These are phyloP conservation scores for Ambrosia artemisiifolia DNA, from an alignment of 129 eudicot genomes.

Conservation along the genomic window DNA sequence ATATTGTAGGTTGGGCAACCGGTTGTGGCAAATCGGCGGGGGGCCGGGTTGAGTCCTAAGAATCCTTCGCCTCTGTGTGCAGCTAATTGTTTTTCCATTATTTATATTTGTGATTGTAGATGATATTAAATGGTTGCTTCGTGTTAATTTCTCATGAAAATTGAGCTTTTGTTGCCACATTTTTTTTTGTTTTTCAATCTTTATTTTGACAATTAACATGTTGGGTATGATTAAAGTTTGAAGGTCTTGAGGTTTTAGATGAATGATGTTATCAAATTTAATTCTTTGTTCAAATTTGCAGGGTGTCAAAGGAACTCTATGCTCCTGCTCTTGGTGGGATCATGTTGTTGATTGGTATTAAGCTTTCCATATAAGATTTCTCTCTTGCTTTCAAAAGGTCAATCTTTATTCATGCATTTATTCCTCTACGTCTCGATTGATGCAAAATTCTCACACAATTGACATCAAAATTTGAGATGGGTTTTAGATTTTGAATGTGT, in stretches of 20 bases:
- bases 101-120: no score
- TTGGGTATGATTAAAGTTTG: no score
- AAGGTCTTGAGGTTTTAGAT: conserved; percentile 13
- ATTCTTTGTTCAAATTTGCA: conserved; percentile 31
- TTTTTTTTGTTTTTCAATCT: no score
- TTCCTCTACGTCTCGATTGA: not conserved
- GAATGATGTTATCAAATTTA: not conserved
- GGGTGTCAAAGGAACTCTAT: conserved; percentile 94
- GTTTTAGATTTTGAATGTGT: not conserved
- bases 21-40: no score
- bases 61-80: no score
- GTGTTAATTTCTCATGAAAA: no score
- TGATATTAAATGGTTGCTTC: no score
- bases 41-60: no score
- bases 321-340: conserved; percentile 99
- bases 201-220: no score
- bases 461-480: not conserved
- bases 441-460: not conserved
- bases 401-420: not conserved
- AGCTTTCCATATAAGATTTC: conserved; percentile 79
- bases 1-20: no score
- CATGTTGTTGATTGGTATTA: conserved; percentile 91
- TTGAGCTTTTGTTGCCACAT: no score
- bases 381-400: conserved; percentile 81
- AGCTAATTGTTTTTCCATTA: no score